Evolutionary conservation across 257 asterid genomes (phyloP).

Genomic region (Linderniella brevidens): DNA sequence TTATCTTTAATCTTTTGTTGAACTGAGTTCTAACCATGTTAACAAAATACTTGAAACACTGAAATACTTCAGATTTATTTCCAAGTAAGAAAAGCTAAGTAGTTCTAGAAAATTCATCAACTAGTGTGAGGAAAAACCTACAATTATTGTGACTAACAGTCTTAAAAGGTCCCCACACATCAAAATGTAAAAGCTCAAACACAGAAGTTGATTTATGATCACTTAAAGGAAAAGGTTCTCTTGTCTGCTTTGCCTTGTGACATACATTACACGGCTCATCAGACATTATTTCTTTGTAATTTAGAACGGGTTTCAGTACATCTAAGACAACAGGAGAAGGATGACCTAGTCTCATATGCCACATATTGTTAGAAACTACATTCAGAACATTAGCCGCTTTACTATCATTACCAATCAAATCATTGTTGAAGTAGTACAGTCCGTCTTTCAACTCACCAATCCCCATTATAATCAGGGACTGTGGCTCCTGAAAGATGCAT

Average conservation of each 20-base stretch:
- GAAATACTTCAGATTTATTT: neutral
- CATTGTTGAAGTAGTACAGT: neutral
- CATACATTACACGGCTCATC: neutral
- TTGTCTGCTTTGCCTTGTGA: conserved; percentile 1
- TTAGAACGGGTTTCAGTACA: neutral
- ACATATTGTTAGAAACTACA: neutral
- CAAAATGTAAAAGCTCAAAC: neutral
- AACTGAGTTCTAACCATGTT: neutral
- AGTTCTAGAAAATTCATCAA: too few relatives aligned
- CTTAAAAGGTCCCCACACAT: neutral
- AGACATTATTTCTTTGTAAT: neutral
- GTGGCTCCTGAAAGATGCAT: neutral
- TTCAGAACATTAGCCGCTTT: too few relatives aligned
- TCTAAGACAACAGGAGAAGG: neutral
- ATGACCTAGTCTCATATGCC: neutral
- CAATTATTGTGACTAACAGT: neutral
- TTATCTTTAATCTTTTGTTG: neutral
- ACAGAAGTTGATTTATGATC: neutral
- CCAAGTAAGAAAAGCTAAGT: neutral
- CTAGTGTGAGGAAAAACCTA: too few relatives aligned
- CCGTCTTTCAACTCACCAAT: neutral
- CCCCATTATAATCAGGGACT: neutral
- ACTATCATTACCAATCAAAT: neutral
- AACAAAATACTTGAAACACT: neutral
- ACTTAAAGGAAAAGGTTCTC: neutral